Evolutionary conservation across 2,329 filamentous ascomycete genomes (phyloP).

Genomic region (Metarhizium guizhouense): DNA sequence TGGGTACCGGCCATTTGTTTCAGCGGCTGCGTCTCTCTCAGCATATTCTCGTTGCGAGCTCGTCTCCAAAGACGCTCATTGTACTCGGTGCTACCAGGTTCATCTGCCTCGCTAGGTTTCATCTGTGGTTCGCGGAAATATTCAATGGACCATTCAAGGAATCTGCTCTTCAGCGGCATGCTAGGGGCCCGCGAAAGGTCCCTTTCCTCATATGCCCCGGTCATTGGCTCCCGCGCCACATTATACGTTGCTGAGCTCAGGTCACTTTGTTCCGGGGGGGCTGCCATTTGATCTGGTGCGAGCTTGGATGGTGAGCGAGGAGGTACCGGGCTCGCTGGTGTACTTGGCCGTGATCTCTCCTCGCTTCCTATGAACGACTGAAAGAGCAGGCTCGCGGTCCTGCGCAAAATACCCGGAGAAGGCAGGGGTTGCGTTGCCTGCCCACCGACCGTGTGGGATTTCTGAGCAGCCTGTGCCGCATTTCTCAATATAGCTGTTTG

Average conservation of each 20-base stretch:
- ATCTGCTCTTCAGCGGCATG: slow-evolving; percentile 72
- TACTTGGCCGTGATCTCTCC: slow-evolving; percentile 28
- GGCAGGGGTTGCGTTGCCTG: slow-evolving; percentile 35
- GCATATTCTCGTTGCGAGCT: slow-evolving; percentile 84
- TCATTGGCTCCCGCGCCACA: slow-evolving; percentile 67
- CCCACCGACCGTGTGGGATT: slow-evolving; percentile 30
- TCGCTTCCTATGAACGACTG: slow-evolving; percentile 46
- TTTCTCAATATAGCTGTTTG: slow-evolving; percentile 36
- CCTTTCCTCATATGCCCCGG: slow-evolving; percentile 61
- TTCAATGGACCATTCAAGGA: slow-evolving; percentile 92
- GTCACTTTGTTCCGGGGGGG: slow-evolving; percentile 69
- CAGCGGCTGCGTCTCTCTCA: slow-evolving; percentile 85
- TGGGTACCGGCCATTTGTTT: slow-evolving; percentile 81
- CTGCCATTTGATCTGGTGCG: slow-evolving; percentile 31
- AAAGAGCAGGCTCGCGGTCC: slow-evolving; percentile 56
- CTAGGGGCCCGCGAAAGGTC: slow-evolving; percentile 47
- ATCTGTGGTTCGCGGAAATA: slow-evolving; percentile 98
- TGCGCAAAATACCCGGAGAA: slow-evolving; percentile 50
- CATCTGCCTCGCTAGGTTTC: slow-evolving; percentile 91
- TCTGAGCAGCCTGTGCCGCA: slow-evolving; percentile 31
- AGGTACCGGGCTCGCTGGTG: slow-evolving; percentile 18
- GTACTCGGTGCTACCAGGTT: slow-evolving; percentile 92
- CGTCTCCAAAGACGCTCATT: slow-evolving; percentile 91
- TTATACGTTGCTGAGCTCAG: slow-evolving; percentile 62
- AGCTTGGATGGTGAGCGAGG: slow-evolving; percentile 26